phyloP scores from a whole-genome alignment of 2,329 filamentous ascomycete species.

The Ophiocordyceps australis region DNA sequence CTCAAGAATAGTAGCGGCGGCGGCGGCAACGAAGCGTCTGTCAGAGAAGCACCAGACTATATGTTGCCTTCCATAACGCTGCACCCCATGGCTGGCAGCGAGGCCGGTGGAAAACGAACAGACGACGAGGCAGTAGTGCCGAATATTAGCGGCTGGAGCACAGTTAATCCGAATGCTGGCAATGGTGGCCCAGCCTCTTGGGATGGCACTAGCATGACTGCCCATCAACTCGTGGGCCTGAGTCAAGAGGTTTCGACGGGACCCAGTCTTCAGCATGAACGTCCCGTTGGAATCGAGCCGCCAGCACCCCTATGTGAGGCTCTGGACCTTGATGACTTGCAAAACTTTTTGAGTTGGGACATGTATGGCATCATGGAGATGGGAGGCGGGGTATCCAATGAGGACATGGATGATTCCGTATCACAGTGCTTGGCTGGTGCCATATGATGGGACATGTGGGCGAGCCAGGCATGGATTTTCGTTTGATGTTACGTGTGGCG shows the following conservation, averaged over 20 bases:
- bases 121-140: constrained; percentile 1
- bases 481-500: not conserved
- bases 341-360: constrained; percentile 20
- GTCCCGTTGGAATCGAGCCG: constrained; percentile 11
- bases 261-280: constrained; percentile 18
- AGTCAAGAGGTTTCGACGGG: constrained; percentile 8
- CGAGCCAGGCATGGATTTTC: not conserved
- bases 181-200: constrained; percentile 5
- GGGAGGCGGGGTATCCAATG: constrained; percentile 15
- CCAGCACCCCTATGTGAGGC: constrained; percentile 13
- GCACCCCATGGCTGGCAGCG: constrained; percentile 6
- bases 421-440: constrained; percentile 11
- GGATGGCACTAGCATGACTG: constrained; percentile 9
- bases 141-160: constrained; percentile 6
- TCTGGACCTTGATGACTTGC: constrained; percentile 18
- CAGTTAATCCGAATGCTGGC: constrained; percentile 5
- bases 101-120: constrained; percentile 1
- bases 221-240: constrained; percentile 9
- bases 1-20: too few relatives aligned
- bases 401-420: constrained; percentile 14
- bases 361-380: constrained; percentile 22
- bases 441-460: constrained; percentile 2
- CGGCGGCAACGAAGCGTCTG: too few relatives aligned
- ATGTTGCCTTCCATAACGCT: constrained; percentile 8
- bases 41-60: constrained; percentile 5